Percentiles rank a stretch among this genome's conserved stretches.
phyloP scores from a whole-genome alignment of 352 stramenopile genomes.

The Phytopythium sindhum region DNA sequence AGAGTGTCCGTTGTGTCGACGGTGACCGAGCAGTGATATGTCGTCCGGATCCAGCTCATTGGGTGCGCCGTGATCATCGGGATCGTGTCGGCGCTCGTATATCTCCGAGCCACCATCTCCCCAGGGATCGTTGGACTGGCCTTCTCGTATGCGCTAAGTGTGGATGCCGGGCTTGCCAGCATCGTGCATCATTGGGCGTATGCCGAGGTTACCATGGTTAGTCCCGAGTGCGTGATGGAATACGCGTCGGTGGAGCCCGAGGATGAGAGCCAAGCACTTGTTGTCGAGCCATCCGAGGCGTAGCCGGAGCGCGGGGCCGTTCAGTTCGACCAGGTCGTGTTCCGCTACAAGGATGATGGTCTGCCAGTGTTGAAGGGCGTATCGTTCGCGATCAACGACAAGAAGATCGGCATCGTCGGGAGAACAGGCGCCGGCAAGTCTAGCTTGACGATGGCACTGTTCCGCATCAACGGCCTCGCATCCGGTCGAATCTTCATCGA shows the following conservation, averaged over 20 bases:
- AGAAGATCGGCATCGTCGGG: constrained; percentile 23
- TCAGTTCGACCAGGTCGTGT: constrained; percentile 77
- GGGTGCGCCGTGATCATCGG: too few species aligned
- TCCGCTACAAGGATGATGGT: constrained; percentile 82
- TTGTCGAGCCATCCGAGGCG: neutral
- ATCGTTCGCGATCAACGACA: constrained; percentile 60
- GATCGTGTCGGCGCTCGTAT: too few species aligned
- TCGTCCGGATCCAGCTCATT: too few species aligned
- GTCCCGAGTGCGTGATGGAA: constrained; percentile 14
- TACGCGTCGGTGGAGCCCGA: neutral
- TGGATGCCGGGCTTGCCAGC: constrained; percentile 70
- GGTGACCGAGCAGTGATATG: too few species aligned
- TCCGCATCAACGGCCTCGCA: constrained; percentile 60
- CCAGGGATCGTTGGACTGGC: constrained; percentile 64
- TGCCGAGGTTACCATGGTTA: constrained; percentile 20
- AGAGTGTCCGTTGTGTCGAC: too few species aligned
- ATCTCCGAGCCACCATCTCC: constrained; percentile 16
- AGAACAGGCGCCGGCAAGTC: constrained; percentile 86
- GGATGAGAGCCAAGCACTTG: neutral
- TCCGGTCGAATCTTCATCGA: constrained; percentile 59
- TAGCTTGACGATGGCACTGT: constrained; percentile 59
- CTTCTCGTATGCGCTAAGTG: constrained; percentile 74
- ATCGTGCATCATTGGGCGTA: constrained; percentile 36
- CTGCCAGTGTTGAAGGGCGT: constrained; percentile 35
- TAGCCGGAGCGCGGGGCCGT: constrained; percentile 81